phyloP scores from a whole-genome alignment of 1,139 yeast genomes.

The Yamadazyma blattariae region DNA sequence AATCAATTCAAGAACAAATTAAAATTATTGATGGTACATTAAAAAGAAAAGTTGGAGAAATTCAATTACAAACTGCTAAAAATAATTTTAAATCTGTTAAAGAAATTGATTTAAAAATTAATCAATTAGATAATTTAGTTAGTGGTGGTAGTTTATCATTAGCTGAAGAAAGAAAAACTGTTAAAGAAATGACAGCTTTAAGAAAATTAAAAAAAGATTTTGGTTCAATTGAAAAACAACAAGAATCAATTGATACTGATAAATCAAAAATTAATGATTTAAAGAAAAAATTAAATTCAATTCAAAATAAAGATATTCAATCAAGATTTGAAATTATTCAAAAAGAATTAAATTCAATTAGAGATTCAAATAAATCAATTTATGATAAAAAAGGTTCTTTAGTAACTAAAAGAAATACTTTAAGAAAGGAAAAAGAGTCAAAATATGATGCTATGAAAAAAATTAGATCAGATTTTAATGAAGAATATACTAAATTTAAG shows the following conservation, averaged over 20 bases:
- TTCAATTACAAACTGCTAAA: constrained; percentile 69
- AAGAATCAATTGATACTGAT: constrained; percentile 77
- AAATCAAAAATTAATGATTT: constrained; percentile 73
- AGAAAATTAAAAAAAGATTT: constrained; percentile 83
- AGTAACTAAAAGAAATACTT: constrained; percentile 63
- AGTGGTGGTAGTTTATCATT: constrained; percentile 80
- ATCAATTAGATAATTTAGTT: constrained; percentile 67
- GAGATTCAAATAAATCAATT: constrained; percentile 58
- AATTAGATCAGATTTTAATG: constrained; percentile 66
- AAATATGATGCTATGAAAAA: constrained; percentile 62
- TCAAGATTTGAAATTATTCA: constrained; percentile 60
- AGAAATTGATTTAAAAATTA: constrained; percentile 76
- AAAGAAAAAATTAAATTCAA: constrained; percentile 61
- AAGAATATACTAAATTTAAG: constrained; percentile 68
- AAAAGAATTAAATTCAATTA: constrained; percentile 59
- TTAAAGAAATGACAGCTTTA: constrained; percentile 82
- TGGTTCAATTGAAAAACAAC: constrained; percentile 69
- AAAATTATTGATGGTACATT: constrained; percentile 66
- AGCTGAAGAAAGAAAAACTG: constrained; percentile 85
- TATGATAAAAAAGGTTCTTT: constrained; percentile 65
- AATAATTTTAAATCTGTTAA: constrained; percentile 67
- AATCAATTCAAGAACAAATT: constrained; percentile 66
- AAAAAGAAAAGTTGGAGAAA: constrained; percentile 76
- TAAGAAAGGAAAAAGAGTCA: constrained; percentile 69
- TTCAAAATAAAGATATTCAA: constrained; percentile 65